phyloP scores from a whole-genome alignment of 495 filamentous ascomycete species.

The Cenococcum geophilum region DNA sequence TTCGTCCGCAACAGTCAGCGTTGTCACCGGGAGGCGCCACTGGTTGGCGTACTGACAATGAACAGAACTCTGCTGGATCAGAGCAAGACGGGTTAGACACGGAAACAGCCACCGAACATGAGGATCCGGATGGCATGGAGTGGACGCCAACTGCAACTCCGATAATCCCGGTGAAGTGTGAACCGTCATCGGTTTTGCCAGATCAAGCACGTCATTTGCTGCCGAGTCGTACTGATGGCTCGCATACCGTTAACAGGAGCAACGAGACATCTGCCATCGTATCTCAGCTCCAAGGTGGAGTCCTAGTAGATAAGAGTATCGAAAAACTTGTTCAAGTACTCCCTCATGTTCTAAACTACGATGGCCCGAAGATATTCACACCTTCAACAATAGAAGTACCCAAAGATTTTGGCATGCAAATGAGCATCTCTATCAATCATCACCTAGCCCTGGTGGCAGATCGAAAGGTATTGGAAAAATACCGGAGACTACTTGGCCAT shows the following conservation, averaged over 20 bases:
- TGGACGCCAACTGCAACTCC: conserved; percentile 23
- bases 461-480: conserved; percentile 29
- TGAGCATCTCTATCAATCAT: conserved; percentile 31
- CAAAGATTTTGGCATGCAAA: conserved; percentile 30
- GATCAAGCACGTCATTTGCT: conserved; percentile 13
- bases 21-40: neutral
- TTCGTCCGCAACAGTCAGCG: neutral
- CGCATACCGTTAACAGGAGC: neutral
- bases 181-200: conserved; percentile 10
- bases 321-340: conserved; percentile 27
- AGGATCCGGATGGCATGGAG: conserved; percentile 31
- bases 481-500: conserved; percentile 25
- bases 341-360: conserved; percentile 27
- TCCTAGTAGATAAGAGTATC: conserved; percentile 28
- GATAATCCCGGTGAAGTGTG: conserved; percentile 17
- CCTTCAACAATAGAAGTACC: conserved; percentile 31
- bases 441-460: conserved; percentile 29
- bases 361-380: conserved; percentile 24
- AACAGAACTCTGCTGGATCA: neutral
- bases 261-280: neutral
- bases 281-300: conserved; percentile 20
- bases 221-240: neutral
- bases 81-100: neutral
- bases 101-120: neutral
- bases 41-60: neutral